These are phyloP conservation scores for Podospora anserina DNA, from an alignment of 495 filamentous ascomycete genomes.

Conservation along the genomic window DNA sequence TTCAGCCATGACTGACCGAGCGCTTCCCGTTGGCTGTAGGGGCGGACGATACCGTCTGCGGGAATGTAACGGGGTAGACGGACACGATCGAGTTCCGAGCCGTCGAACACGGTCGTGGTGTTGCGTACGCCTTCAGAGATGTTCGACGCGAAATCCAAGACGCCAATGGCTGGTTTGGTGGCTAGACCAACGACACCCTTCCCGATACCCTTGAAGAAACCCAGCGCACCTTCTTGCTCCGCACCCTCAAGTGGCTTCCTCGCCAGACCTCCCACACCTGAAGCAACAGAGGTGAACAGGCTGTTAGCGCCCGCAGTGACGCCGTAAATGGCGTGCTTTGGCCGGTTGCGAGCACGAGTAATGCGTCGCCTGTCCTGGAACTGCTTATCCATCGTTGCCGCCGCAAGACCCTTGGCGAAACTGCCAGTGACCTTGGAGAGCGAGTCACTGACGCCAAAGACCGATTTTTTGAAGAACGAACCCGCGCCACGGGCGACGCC, in stretches of 20 bases:
- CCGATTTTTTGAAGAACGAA: constrained; percentile 96
- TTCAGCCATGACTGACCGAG: constrained; percentile 99
- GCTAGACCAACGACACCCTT: constrained; percentile 90
- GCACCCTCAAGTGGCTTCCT: constrained; percentile 92
- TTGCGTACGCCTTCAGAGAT: constrained; percentile 96
- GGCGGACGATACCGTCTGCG: constrained; percentile 87
- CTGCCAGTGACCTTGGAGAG: constrained; percentile 95
- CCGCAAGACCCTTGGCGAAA: constrained; percentile 91
- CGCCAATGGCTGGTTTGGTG: constrained; percentile 94
- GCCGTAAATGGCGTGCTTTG: constrained; percentile 94
- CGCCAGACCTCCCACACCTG: constrained; percentile 87
- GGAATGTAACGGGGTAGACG: constrained; percentile 88
- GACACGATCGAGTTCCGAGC: constrained; percentile 88
- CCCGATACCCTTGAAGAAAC: constrained; percentile 96
- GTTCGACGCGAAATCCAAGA: constrained; percentile 94
- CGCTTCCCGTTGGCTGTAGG: constrained; percentile 93
- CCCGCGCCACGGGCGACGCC: constrained; percentile 96
- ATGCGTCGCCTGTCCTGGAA: constrained; percentile 95
- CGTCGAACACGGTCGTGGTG: constrained; percentile 96
- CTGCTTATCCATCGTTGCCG: constrained; percentile 95
- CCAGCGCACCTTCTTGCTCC: constrained; percentile 87
- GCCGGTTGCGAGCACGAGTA: constrained; percentile 86
- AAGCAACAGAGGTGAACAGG: constrained; percentile 86
- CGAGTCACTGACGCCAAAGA: constrained; percentile 93
- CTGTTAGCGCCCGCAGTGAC: constrained; percentile 95